Evolutionary conservation across 1,284 basidiomycete species (phyloP).

Genomic region (Pterulicium gracile): DNA sequence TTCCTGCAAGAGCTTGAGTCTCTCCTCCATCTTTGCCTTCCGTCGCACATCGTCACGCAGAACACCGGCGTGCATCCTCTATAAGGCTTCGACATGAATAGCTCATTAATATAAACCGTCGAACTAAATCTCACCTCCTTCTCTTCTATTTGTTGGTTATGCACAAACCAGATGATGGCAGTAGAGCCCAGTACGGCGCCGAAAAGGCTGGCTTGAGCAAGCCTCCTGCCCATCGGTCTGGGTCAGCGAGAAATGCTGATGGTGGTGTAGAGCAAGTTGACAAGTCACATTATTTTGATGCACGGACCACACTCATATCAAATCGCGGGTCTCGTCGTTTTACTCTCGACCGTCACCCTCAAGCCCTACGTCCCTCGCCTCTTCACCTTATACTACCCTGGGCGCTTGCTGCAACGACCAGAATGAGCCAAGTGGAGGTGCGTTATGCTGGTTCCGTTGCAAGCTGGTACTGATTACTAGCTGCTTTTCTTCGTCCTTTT

Average conservation of each 20-base stretch:
- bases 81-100: constrained; percentile 6
- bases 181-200: constrained; percentile 59
- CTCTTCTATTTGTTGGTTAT: constrained; percentile 81
- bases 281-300: neutral
- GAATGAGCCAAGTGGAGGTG: neutral
- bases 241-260: constrained; percentile 1
- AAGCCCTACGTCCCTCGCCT: neutral
- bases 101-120: neutral
- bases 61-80: constrained; percentile 90
- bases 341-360: neutral
- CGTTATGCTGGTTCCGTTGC: constrained; percentile 8
- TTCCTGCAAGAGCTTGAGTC: constrained; percentile 55
- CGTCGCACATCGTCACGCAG: constrained; percentile 79
- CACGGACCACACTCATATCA: neutral
- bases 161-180: constrained; percentile 83
- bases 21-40: constrained; percentile 56
- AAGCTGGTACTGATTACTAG: constrained; percentile 1
- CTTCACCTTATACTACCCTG: neutral
- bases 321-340: neutral
- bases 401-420: neutral
- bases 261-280: neutral
- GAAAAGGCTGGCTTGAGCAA: constrained; percentile 69
- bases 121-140: constrained; percentile 48
- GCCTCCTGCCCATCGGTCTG: constrained; percentile 51
- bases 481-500: constrained; percentile 2